Conservation (phyloP, 345 rosid genomes). For the Rhodamnia argentea region DNA sequence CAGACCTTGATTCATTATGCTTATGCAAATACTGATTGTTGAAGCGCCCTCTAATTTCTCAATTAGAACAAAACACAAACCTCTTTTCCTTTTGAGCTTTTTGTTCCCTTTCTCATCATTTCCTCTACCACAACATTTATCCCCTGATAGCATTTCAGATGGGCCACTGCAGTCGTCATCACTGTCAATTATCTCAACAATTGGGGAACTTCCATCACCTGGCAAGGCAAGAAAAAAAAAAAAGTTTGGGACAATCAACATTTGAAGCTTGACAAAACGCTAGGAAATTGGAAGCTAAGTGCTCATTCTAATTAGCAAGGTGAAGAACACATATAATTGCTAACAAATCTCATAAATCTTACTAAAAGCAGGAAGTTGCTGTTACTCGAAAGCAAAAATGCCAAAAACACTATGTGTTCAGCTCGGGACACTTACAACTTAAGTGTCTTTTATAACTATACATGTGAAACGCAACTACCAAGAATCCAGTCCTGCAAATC, state of each 20-base stretch:
- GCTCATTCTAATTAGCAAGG: not conserved
- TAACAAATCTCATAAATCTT: not conserved
- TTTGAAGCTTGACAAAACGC: not conserved
- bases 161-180: conserved; percentile 10
- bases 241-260: not conserved
- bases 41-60: not conserved
- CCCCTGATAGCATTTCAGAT: not conserved
- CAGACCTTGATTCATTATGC: not conserved
- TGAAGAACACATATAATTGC: not conserved
- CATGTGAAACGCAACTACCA: not conserved
- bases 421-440: not conserved
- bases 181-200: conserved; percentile 19
- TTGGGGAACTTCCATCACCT: not conserved
- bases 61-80: not conserved
- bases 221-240: not conserved
- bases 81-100: conserved; percentile 18
- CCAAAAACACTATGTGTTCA: not conserved
- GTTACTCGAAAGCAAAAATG: not conserved
- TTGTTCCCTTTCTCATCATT: not conserved
- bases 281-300: not conserved
- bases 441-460: not conserved
- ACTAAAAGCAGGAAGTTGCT: not conserved
- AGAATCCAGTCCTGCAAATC: not conserved
- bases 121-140: not conserved
- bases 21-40: not conserved